Base-by-base conservation (phyloP, 2,329 filamentous ascomycete genomes). In the Phaeoacremonium minimum region DNA sequence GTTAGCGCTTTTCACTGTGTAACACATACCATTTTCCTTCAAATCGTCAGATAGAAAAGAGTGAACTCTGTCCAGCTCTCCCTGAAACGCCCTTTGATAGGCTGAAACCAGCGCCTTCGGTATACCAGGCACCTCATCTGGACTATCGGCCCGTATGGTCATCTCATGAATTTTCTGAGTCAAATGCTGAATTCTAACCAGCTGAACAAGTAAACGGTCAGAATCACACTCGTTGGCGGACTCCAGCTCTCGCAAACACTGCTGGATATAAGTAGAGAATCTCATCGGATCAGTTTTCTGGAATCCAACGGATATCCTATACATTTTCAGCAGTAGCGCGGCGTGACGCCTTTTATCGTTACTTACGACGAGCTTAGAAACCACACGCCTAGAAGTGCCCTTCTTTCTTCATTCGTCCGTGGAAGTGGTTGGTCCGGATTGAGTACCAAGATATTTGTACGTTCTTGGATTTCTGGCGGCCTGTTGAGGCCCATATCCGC, bases 341-440 rank as follows among this genome's bases (percentile, higher is more conserved):
- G n/a, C n/a, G n/a, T n/a, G n/a, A n/a, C n/a, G n/a, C n/a, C n/a
- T n/a, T n/a, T n/a, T n/a, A n/a, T n/a, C n/a, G n/a, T n/a, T 2
- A 55, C 69, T 48, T 56, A 77, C 73, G 65, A 62, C 8, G 71
- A 75, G 12, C 61, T 67, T 18, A 78, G 42, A 40, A 75, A 77
- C 66, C 73, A 79, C 2, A 71, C 66, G 0, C 71, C 75, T 1
- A 75, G 56, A 1, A 77, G 56, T 0, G 66, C 61, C n/a, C 75
- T 61, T 8, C 66, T 60, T 42, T 78, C 74, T 28, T 77, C 74
- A 7, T 71, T 64, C 0, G 66, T 71, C 4, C 71, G 62, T 3
- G 52, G 49, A 15, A 47, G 52, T 1, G 63, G 57, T 18, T 57
- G 47, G 13, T 60, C 57, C 0, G 65, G 64, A 15, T 63, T 54